Evolutionary conservation across 306 rosid genomes (phyloP).

Genomic region (Dicorynia guianensis): DNA sequence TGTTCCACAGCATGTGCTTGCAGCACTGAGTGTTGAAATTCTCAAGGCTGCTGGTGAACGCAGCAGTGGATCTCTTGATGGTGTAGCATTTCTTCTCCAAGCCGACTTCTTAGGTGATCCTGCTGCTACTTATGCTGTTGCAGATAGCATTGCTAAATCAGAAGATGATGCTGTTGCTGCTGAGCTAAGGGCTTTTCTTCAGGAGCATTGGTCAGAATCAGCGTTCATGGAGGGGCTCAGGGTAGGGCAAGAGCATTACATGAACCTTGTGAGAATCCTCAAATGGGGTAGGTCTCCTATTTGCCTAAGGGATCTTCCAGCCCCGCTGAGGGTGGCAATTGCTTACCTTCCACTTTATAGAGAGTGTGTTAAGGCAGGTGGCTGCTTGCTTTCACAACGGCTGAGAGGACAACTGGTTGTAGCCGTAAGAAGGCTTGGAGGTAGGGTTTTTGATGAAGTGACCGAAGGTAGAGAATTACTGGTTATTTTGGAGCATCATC

Average conservation of each 20-base stretch:
- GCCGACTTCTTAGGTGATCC: slow-evolving; percentile 88
- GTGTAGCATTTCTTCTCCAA: slow-evolving; percentile 84
- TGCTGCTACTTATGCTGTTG: slow-evolving; percentile 83
- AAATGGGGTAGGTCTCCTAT: slow-evolving; percentile 80
- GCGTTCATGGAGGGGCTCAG: slow-evolving; percentile 71
- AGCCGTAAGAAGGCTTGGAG: slow-evolving; percentile 77
- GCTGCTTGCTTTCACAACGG: slow-evolving; percentile 77
- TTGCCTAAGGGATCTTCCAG: slow-evolving; percentile 83
- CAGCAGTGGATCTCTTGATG: slow-evolving; percentile 81
- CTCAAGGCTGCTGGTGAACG: slow-evolving; percentile 91
- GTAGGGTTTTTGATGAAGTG: slow-evolving; percentile 60
- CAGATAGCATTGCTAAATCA: slow-evolving; percentile 76
- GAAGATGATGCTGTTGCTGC: slow-evolving; percentile 78
- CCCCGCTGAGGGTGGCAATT: slow-evolving; percentile 69
- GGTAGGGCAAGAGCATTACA: slow-evolving; percentile 72
- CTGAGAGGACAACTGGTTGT: slow-evolving; percentile 84
- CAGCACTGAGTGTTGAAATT: slow-evolving; percentile 81
- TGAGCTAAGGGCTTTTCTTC: slow-evolving; percentile 71
- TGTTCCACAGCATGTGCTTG: slow-evolving; percentile 82
- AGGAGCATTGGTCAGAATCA: slow-evolving; percentile 79
- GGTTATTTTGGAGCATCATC: slow-evolving; percentile 80
- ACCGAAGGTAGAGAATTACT: slow-evolving; percentile 69
- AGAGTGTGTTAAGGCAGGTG: slow-evolving; percentile 74
- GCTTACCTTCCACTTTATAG: slow-evolving; percentile 87
- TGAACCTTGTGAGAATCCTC: slow-evolving; percentile 71